Evolutionary conservation across 352 stramenopile genomes (phyloP), one percentile per base, ranked within the genome.

Genomic region (Phytophthora nicotianae): DNA sequence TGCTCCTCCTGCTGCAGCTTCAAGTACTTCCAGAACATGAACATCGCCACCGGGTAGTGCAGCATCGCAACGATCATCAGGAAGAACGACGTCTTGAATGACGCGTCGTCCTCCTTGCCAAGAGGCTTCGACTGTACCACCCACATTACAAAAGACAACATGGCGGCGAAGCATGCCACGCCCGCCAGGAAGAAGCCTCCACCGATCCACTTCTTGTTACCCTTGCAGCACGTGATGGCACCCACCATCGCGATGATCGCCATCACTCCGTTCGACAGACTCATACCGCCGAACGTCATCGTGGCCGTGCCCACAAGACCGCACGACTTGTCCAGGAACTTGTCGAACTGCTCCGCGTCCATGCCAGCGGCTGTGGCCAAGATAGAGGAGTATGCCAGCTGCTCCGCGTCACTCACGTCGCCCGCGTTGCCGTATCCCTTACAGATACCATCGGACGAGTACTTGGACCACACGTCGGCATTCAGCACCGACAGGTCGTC

Each of bases 291-390:
- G 26, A 88, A 79, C 24, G 69, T 41, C 35, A 89, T 72, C 17
- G 80, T 81, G 6, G 58, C 62, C 7, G 42, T 74, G 43, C 80
- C 80, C 5, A 85, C 9, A 1, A 63, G 32, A 9, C 75, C 68
- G 29, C 80, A 90, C 42, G 75, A 85, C 48, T 81, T 79, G 58
- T 81, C 67, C 32, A 90, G 65, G 65, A 90, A 90, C 51, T 68
- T 46, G 33, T 83, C 74, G 47, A 90, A 90, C 60, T 83, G 67
- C 0, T 47, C 48, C 7, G 56, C 46, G 51, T 89, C 65, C 58
- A 89, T 77, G 9, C 75, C 74, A 10, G 79, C 77, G 16, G 74
- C 50, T 5, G 67, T 49, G 10, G 79, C 77, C 32, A 82, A 59
- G 5, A 65, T 65, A 13, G 53, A 67, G 27, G 62, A 52, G 59